Conservation (phyloP, 768 basidiomycete species). For the Xerocomellus intermedius region DNA sequence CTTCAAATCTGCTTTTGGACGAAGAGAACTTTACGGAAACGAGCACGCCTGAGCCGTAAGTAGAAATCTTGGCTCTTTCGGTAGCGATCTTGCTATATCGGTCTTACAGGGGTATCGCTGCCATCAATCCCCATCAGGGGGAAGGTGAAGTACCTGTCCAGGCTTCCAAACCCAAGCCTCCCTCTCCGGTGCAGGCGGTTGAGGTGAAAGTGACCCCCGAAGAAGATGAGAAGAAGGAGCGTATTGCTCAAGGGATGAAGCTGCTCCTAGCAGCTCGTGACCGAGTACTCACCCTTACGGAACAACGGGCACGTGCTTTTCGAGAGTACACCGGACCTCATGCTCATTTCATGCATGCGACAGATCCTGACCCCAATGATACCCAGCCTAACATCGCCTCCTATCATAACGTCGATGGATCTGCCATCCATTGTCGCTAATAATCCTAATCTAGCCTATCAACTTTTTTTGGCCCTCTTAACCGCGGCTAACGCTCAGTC, state of each 20-base stretch:
- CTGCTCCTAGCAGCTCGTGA: conserved; percentile 68
- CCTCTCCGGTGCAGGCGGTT: background rate
- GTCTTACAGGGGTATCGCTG: conserved; percentile 14
- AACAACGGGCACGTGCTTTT: conserved; percentile 56
- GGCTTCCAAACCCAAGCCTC: background rate
- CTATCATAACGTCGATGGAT: conserved; percentile 67
- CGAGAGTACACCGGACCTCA: too few relatives aligned
- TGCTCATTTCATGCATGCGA: background rate
- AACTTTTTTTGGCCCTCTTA: conserved; percentile 60
- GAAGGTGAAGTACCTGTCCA: conserved; percentile 3
- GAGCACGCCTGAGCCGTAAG: conserved; percentile 50
- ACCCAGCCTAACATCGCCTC: conserved; percentile 40
- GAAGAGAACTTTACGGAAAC: conserved; percentile 51
- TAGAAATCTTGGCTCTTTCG: background rate
- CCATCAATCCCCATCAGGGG: conserved; percentile 6
- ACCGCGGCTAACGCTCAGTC: conserved; percentile 33
- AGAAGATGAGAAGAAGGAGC: conserved; percentile 56
- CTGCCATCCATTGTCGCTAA: conserved; percentile 61
- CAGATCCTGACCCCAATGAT: conserved; percentile 56
- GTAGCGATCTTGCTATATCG: conserved; percentile 16
- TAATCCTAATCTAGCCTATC: conserved; percentile 70
- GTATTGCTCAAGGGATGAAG: conserved; percentile 60
- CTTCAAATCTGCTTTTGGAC: conserved; percentile 67
- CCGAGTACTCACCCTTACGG: conserved; percentile 70
- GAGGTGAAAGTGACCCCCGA: conserved; percentile 39